A percentile compares a stretch with the other conserved stretches of the same genome.
Evolutionary conservation across 495 filamentous ascomycete species (phyloP).

Genomic region (Xylaria sp.): DNA sequence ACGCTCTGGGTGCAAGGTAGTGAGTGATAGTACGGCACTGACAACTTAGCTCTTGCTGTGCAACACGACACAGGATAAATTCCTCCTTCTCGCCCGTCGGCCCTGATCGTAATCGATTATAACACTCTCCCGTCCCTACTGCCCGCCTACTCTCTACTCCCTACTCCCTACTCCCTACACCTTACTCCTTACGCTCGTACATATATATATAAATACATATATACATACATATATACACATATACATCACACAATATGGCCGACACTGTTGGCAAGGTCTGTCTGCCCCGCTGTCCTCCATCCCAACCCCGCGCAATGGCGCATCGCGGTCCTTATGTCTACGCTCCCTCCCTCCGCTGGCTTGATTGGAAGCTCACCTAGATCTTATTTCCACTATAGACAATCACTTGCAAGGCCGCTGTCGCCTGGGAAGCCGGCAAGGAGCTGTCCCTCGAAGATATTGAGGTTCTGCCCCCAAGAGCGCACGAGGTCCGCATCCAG

Average conservation of each 20-base stretch:
- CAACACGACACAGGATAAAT: constrained; percentile 15
- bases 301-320: constrained; percentile 35
- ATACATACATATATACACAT: too few relatives aligned
- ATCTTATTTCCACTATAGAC: constrained; percentile 39
- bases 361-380: background rate
- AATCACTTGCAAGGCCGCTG: constrained; percentile 78
- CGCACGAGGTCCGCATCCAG: constrained; percentile 95
- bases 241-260: constrained; percentile 44
- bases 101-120: background rate
- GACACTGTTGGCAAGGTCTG: constrained; percentile 57
- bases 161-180: background rate
- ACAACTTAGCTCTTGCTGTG: constrained; percentile 6
- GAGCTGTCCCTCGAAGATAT: constrained; percentile 88
- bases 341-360: constrained; percentile 17
- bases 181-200: too few relatives aligned
- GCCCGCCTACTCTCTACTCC: background rate
- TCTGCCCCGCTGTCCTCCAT: constrained; percentile 10
- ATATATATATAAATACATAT: too few relatives aligned
- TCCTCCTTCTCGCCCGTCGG: background rate
- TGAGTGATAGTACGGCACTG: too few relatives aligned
- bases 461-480: constrained; percentile 89
- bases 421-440: constrained; percentile 95
- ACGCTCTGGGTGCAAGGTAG: too few relatives aligned
- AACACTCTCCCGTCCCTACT: constrained; percentile 7
- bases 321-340: constrained; percentile 5